Conservation (phyloP, 1,284 basidiomycete genomes). For the Psilocybe mexicana region DNA sequence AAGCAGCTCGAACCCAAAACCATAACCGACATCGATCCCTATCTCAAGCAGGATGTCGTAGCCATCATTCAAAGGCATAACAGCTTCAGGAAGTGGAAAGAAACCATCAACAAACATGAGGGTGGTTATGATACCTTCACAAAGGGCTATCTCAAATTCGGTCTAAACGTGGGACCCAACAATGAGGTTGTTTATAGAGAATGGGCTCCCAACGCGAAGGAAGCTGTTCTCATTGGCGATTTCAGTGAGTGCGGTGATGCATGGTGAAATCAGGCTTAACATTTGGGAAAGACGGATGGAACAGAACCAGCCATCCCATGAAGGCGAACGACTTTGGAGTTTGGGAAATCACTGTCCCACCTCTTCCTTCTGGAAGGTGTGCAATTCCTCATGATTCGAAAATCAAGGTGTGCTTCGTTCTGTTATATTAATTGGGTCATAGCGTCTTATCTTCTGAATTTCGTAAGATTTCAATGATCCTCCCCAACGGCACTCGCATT, state of each 20-base stretch:
- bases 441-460: neutral
- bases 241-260: constrained; percentile 73
- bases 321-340: constrained; percentile 86
- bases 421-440: neutral
- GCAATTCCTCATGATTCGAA: constrained; percentile 95
- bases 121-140: constrained; percentile 91
- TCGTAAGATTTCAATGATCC: constrained; percentile 80
- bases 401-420: constrained; percentile 63
- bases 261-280: constrained; percentile 13
- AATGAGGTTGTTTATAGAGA: constrained; percentile 86
- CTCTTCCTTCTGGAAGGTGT: constrained; percentile 66
- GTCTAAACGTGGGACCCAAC: constrained; percentile 72
- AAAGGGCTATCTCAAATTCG: constrained; percentile 85
- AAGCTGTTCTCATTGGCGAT: constrained; percentile 89
- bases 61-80: constrained; percentile 75
- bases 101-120: constrained; percentile 73
- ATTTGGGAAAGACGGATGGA: constrained; percentile 77
- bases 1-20: constrained; percentile 50
- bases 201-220: constrained; percentile 91
- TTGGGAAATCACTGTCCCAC: constrained; percentile 88
- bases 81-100: constrained; percentile 73
- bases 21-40: constrained; percentile 65
- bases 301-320: constrained; percentile 84
- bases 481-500: constrained; percentile 75
- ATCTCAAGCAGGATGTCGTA: constrained; percentile 75